phyloP scores from a whole-genome alignment of 1,284 basidiomycete species.

The Cryptococcus jaspeensis region DNA sequence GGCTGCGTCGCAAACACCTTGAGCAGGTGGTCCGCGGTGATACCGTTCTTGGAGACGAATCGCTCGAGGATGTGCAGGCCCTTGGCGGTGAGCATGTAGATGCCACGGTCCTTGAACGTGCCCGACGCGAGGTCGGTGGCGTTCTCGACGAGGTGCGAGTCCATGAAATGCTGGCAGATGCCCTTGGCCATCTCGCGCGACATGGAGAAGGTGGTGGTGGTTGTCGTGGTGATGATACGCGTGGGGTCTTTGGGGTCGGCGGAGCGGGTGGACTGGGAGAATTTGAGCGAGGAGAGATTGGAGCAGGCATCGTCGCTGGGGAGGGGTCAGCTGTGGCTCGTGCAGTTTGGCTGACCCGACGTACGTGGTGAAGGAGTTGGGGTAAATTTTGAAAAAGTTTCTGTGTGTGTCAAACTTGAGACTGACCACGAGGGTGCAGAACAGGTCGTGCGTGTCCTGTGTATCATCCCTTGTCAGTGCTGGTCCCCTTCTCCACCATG shows the following conservation, averaged over 20 bases:
- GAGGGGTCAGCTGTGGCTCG: conserved; percentile 5
- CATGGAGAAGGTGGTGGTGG: conserved; percentile 99
- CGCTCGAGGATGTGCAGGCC: conserved; percentile 97
- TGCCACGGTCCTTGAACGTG: conserved; percentile 94
- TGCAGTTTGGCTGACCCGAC: conserved; percentile 46
- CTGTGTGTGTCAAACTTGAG: conserved; percentile 85
- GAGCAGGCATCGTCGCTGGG: conserved; percentile 89
- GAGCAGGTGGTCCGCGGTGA: conserved; percentile 83
- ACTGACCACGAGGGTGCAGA: conserved; percentile 93
- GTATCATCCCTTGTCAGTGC: not conserved
- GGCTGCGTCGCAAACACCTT: conserved; percentile 88
- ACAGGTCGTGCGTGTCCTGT: conserved; percentile 96
- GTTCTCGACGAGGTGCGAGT: conserved; percentile 95
- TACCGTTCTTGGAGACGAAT: conserved; percentile 99
- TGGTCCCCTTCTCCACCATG: not conserved
- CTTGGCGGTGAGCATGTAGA: conserved; percentile 94
- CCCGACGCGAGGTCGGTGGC: conserved; percentile 83
- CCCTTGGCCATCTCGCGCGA: conserved; percentile 98
- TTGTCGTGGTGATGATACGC: conserved; percentile 96
- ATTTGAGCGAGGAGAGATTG: conserved; percentile 94
- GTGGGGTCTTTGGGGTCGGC: conserved; percentile 96
- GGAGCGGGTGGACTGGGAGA: conserved; percentile 96
- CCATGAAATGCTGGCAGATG: conserved; percentile 99
- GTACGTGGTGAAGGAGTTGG: conserved; percentile 93
- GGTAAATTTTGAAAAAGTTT: conserved; percentile 92